phyloP scores from a whole-genome alignment of 176 grass and related monocot genomes.

The Oryza australiensis region DNA sequence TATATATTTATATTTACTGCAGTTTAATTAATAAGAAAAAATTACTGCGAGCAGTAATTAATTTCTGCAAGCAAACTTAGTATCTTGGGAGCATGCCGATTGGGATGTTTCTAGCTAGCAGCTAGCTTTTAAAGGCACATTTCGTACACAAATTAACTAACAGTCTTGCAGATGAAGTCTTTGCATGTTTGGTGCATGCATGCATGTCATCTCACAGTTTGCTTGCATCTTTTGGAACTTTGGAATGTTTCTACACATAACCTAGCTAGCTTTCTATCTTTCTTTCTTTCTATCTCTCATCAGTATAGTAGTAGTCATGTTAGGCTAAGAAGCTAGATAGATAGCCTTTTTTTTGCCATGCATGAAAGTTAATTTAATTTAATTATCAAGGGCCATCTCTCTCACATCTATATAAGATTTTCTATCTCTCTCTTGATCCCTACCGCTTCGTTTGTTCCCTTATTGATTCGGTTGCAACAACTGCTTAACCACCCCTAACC shows the following conservation, averaged over 20 bases:
- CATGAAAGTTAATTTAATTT: background rate
- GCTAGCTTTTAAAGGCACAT: background rate
- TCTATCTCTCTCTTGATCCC: background rate
- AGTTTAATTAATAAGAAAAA: background rate
- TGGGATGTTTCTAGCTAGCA: constrained; percentile 5
- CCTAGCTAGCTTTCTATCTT: background rate
- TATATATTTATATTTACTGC: background rate
- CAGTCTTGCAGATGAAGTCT: constrained; percentile 44
- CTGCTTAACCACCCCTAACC: constrained; percentile 37
- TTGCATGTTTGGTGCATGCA: constrained; percentile 23
- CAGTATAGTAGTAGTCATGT: background rate
- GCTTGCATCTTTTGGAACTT: constrained; percentile 12
- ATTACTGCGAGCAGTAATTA: background rate
- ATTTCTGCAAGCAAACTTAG: background rate
- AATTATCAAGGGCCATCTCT: background rate
- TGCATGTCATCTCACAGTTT: constrained; percentile 24
- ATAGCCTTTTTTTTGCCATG: background rate
- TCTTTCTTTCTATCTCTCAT: background rate
- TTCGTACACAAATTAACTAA: background rate
- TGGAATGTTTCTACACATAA: background rate
- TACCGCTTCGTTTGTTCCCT: background rate
- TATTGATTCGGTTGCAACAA: constrained; percentile 30
- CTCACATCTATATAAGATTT: background rate
- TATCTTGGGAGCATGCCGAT: constrained; percentile 21
- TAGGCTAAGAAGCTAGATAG: background rate